Conservation (phyloP, 805 yeast genomes). For the Trichomonascus vanleenenianus region DNA sequence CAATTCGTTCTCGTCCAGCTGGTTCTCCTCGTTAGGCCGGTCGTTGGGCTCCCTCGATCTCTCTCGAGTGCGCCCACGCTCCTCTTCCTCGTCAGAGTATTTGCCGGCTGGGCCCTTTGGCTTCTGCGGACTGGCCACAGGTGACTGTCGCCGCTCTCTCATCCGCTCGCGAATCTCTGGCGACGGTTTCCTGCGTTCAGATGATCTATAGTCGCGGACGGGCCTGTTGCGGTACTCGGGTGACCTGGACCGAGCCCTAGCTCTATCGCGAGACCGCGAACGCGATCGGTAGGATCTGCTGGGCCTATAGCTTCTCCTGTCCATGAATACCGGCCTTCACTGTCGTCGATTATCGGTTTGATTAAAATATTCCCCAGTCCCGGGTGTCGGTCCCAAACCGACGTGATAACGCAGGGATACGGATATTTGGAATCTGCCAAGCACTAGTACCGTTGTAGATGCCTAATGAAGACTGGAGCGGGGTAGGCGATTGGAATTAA, state of each 20-base stretch:
- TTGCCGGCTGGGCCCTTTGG: no score
- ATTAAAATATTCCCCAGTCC: no score
- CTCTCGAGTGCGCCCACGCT: neutral
- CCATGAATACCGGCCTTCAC: no score
- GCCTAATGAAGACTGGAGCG: no score
- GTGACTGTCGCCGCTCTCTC: neutral
- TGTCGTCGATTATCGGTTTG: no score
- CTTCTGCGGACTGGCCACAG: neutral
- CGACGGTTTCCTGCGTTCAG: constrained; percentile 1
- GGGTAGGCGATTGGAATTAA: no score
- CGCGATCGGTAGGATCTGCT: constrained; percentile 1
- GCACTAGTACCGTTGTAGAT: no score
- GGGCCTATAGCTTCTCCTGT: no score
- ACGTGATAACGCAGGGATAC: no score
- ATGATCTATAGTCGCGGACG: neutral
- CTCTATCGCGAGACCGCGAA: neutral
- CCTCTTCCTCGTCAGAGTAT: neutral
- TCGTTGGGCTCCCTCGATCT: neutral
- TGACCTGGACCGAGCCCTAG: neutral
- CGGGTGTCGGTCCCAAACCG: no score
- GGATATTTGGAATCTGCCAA: no score
- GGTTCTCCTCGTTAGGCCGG: neutral
- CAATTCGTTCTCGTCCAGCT: constrained; percentile 15
- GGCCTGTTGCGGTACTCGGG: neutral
- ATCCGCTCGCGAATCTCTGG: neutral